Conservation (phyloP, 2,329 filamentous ascomycete species). For the Metarhizium robertsii region DNA sequence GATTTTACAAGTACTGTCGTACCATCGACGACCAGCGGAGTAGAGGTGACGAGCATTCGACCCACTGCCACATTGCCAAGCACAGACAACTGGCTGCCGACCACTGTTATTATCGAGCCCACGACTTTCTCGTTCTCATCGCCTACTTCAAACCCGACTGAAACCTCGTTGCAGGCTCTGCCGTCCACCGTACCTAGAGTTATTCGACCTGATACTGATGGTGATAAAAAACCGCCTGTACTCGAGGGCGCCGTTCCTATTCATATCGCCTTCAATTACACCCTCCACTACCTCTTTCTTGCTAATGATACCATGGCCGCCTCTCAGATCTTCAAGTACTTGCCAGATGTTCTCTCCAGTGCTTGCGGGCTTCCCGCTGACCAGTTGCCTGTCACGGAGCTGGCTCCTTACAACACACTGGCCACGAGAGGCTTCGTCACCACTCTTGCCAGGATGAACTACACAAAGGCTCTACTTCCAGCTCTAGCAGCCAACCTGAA, state of each 20-base stretch:
- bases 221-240: constrained; percentile 37
- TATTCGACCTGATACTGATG: constrained; percentile 57
- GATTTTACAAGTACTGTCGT: constrained; percentile 9
- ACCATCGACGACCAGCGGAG: not conserved
- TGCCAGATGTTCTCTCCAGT: constrained; percentile 62
- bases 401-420: constrained; percentile 69
- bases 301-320: constrained; percentile 61
- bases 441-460: constrained; percentile 59
- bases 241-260: constrained; percentile 62
- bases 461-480: constrained; percentile 61
- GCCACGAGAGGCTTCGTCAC: constrained; percentile 66
- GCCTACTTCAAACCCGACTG: constrained; percentile 24
- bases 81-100: constrained; percentile 42
- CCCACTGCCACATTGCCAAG: constrained; percentile 34
- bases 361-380: constrained; percentile 46
- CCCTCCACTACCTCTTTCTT: constrained; percentile 79
- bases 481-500: constrained; percentile 60
- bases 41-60: constrained; percentile 29
- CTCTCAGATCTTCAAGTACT: constrained; percentile 72
- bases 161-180: constrained; percentile 41
- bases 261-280: constrained; percentile 75
- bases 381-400: constrained; percentile 57
- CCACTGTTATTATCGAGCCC: constrained; percentile 50
- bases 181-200: constrained; percentile 62
- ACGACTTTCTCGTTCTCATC: constrained; percentile 26